phyloP scores from a whole-genome alignment of 1,284 basidiomycete species.

The Puccinia triticina region DNA sequence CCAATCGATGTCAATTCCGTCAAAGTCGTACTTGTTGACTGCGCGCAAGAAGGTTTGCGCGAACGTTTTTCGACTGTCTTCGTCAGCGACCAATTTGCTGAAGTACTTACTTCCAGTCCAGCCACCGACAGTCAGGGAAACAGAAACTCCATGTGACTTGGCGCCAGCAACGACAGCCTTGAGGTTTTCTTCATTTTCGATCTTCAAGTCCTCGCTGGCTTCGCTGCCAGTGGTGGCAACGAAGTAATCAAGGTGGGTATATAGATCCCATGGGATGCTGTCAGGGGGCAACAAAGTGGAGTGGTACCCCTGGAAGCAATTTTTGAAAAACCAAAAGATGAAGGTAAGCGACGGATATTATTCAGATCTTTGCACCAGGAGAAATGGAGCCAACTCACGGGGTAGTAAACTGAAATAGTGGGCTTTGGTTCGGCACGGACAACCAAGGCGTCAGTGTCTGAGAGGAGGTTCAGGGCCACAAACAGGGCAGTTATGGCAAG shows the following conservation, averaged over 20 bases:
- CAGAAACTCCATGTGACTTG: slow-evolving; percentile 41
- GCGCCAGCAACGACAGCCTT: slow-evolving; percentile 22
- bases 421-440: slow-evolving; percentile 31
- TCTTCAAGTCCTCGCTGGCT: slow-evolving; percentile 14
- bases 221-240: slow-evolving; percentile 22
- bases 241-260: slow-evolving; percentile 48
- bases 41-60: slow-evolving; percentile 14
- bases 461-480: background rate
- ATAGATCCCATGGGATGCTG: slow-evolving; percentile 42
- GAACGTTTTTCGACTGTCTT: slow-evolving; percentile 32
- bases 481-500: background rate
- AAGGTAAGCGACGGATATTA: background rate
- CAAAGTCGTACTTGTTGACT: slow-evolving; percentile 38
- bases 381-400: slow-evolving; percentile 25
- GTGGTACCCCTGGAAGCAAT: slow-evolving; percentile 29
- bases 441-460: background rate
- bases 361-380: no score
- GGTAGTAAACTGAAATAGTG: slow-evolving; percentile 35
- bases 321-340: background rate
- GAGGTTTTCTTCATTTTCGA: slow-evolving; percentile 45
- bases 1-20: slow-evolving; percentile 49
- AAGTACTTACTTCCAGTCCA: slow-evolving; percentile 46
- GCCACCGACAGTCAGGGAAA: slow-evolving; percentile 40
- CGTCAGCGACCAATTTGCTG: slow-evolving; percentile 31
- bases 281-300: slow-evolving; percentile 33